Percentiles rank a stretch among this genome's conserved stretches.
phyloP scores from a whole-genome alignment of 805 yeast species.

The Diddensiella transvaalensis region DNA sequence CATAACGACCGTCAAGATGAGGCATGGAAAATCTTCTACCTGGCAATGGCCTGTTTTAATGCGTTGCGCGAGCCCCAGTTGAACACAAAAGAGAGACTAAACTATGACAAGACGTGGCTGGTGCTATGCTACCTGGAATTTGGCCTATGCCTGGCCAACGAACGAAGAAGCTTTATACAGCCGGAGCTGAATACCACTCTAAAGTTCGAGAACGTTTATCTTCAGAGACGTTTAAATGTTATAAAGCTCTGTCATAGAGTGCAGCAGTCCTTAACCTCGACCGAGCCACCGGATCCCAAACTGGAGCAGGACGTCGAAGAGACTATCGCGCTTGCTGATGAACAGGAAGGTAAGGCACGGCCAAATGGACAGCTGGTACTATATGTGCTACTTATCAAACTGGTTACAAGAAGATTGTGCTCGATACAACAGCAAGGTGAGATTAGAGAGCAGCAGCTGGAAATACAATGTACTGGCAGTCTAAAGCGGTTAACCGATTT shows the following conservation, averaged over 20 bases:
- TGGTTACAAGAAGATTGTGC: background rate
- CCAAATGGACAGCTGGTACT: slow-evolving; percentile 3
- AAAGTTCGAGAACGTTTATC: background rate
- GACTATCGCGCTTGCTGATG: background rate
- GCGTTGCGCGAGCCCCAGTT: background rate
- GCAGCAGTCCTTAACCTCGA: background rate
- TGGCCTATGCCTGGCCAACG: slow-evolving; percentile 1
- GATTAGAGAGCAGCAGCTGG: background rate
- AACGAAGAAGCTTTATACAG: background rate
- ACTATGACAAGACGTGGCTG: background rate
- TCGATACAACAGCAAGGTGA: background rate
- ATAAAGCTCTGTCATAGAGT: background rate
- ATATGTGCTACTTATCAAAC: slow-evolving; percentile 1
- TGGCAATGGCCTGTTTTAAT: slow-evolving; percentile 1
- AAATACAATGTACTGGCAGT: background rate
- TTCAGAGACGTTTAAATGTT: slow-evolving; percentile 3
- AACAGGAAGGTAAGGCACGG: slow-evolving; percentile 1
- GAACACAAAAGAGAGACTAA: background rate
- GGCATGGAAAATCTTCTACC: slow-evolving; percentile 5
- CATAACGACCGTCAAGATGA: slow-evolving; percentile 1
- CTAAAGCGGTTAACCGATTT: background rate
- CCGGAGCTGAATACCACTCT: background rate
- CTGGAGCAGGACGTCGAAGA: background rate
- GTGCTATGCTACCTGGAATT: slow-evolving; percentile 3
- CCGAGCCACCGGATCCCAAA: background rate